Base-by-base conservation (phyloP, 1,284 basidiomycete genomes). In the Ceratobasidium sp. region DNA sequence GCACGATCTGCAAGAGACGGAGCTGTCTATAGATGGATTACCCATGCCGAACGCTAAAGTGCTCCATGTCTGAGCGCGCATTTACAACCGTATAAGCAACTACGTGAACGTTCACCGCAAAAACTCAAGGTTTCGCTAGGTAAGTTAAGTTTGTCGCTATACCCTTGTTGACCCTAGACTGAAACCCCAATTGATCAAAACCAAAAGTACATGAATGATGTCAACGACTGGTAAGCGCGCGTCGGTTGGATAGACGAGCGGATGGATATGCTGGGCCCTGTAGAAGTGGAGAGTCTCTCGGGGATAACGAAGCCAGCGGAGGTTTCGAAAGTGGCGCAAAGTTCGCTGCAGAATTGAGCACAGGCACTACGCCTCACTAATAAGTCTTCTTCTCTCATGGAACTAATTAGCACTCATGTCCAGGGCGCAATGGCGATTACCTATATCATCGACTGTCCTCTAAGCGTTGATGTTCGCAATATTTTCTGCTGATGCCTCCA, bases 161-260 rank as follows among this genome's bases (percentile, higher is more conserved):
- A 23, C 64, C 64, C 64, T 67, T 18, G 28, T 32, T 67, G 38
- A 54, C 64, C 64, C 64, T 67, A n/a, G 64, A 23, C 50, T 67
- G 35, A 26, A 55, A 41, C 49, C 28, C 13, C 38, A 23, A 23
- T 47, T 52, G 64, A 38, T 52, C 23, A 52, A 7, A 47, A 23
- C 47, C 38, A 46, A 35, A 43, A 61, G 58, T 26, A 28, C 41
- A 66, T 26, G 50, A 54, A 57, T 13, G 7, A 8, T 35, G 18
- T 57, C 30, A 35, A n/a, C n/a, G n/a, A n/a, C n/a, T n/a, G n/a
- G n/a, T n/a, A n/a, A n/a, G n/a, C n/a, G n/a, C n/a, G n/a, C n/a
- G n/a, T n/a, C n/a, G n/a, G n/a, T n/a, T n/a, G n/a, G n/a, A n/a
- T n/a, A n/a, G n/a, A n/a, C n/a, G n/a, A n/a, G n/a, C n/a, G n/a